Base-by-base conservation (phyloP, 2,329 filamentous ascomycete genomes). In the Gaeumannomyces sp. region DNA sequence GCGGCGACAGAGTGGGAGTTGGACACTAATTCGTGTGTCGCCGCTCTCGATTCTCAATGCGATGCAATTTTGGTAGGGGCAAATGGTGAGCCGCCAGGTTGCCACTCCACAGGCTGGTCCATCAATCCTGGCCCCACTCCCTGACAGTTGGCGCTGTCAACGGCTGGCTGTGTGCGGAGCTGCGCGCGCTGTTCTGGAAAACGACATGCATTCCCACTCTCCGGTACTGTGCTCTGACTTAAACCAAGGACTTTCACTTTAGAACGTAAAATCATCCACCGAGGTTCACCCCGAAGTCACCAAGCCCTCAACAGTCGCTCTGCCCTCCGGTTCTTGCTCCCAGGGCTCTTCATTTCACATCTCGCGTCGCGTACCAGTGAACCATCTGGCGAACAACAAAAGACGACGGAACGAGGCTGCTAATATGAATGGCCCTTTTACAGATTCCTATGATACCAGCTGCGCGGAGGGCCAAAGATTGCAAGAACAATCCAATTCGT, bases 1-100 rank as follows among this genome's bases (percentile, higher is more conserved):
- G 38, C 38, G 61, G 33, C 45, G 28, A 57, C 61, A 27, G 28
- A 56, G 53, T 57, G 45, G 25, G 33, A 56, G 45, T 56, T 57
- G 45, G 45, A 25, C 45, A 45, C 14, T 4, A 19, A 53, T 53
- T 53, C 45, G 22, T n/a, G 22, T 53, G 10, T 53, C 22, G 22
- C 45, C 45, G 38, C 22, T 53, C 19, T 53, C 45, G 45, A 22
- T n/a, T 53, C 45, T 53, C 19, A 6, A 53, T 53, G 45, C 22
- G 38, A 53, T 53, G 22, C 45, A 25, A 53, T 53, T 53, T 53
- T 53, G 45, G 45, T 53, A 22, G 45, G 45, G 45, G 22, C 22
- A 53, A 53, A 53, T 22, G 8, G 19, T 53, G 45, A 53, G 22
- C 45, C 45, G 45, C 45, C 45, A 53, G 45, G 45, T 53, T 14